Evolutionary conservation across 2,329 filamentous ascomycete genomes (phyloP).

Genomic region (Penicillium corylophilum): DNA sequence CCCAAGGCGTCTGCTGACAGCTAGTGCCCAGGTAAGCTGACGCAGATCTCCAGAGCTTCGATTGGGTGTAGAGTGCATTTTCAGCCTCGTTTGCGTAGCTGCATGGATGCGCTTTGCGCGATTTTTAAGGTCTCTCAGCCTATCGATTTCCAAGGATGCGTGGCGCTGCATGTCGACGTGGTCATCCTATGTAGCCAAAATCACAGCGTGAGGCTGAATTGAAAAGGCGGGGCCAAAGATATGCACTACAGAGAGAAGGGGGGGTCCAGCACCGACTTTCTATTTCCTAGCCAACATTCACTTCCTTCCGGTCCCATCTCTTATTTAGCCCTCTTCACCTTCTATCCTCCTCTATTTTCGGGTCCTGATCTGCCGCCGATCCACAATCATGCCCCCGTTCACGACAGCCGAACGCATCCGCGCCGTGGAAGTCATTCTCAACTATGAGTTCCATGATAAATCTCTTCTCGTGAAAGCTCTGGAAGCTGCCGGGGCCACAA

Average conservation of each 20-base stretch:
- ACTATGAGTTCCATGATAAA: neutral
- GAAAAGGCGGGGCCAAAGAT: neutral
- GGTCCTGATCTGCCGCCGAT: neutral
- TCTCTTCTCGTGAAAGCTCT: neutral
- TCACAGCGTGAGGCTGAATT: neutral
- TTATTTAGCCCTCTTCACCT: neutral
- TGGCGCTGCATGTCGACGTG: neutral
- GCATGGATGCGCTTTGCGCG: neutral
- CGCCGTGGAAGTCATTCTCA: neutral
- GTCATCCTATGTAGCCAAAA: neutral
- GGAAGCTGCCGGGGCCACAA: neutral
- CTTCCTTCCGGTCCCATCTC: neutral
- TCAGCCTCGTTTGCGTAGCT: neutral
- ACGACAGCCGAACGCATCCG: neutral
- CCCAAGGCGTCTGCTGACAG: neutral
- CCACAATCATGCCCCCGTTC: neutral
- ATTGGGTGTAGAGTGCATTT: neutral
- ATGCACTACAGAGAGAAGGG: neutral
- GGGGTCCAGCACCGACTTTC: no score
- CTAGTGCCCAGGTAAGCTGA: neutral
- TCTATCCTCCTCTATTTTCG: neutral
- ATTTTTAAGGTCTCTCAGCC: neutral
- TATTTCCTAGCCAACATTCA: no score
- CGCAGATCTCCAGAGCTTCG: neutral
- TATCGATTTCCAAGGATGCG: neutral